Base-by-base conservation (phyloP, 352 stramenopile species). In the Globisporangium cystogenes region DNA sequence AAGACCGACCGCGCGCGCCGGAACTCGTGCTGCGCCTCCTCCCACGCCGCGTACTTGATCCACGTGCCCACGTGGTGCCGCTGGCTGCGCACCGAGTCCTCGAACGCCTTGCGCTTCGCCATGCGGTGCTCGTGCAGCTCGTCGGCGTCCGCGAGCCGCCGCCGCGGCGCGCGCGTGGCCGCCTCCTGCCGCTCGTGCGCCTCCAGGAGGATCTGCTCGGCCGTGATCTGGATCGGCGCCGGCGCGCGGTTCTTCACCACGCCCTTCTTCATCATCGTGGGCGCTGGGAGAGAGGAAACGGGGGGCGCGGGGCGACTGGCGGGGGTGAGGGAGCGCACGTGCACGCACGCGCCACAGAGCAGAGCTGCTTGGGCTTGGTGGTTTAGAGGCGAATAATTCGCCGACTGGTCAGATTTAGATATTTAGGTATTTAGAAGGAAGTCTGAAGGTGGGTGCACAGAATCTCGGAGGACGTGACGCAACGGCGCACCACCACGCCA, bases 11-110 rank as follows among this genome's bases (percentile, higher is more conserved):
- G 76, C 7, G 96, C 94, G 47, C 97, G 84, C 63, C 96, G 90
- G 65, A 98, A 99, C 72, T 99, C 97, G 53, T 98, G 88, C 75
- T 99, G 96, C 48, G 92, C 94, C 69, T 99, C 97, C 72, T 99
- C 97, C 83, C 98, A 99, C 36, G 88, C 76, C 18, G 97, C 97
- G 74, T 99, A 99, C 65, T 99, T 99, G 66, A 98, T 93, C 90
- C 93, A 99, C 53, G 96, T 98, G 33, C 95, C 95, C 45, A 99
- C 90, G 74, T 98, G 81, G 61, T 98, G 90, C 20, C 94, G 78
- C 48, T 98, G 88, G 46, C 95, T 96, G 12, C 96, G 93, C 47
- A 99, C 96, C 59, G 97, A 92, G 67, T 99, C 94, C 70, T 98
- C 94, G 51, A 97, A 98, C 21, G 77, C 70, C 63, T 95, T 93